phyloP scores from a whole-genome alignment of 1,284 basidiomycete genomes.

The Apiotrichum sp. region DNA sequence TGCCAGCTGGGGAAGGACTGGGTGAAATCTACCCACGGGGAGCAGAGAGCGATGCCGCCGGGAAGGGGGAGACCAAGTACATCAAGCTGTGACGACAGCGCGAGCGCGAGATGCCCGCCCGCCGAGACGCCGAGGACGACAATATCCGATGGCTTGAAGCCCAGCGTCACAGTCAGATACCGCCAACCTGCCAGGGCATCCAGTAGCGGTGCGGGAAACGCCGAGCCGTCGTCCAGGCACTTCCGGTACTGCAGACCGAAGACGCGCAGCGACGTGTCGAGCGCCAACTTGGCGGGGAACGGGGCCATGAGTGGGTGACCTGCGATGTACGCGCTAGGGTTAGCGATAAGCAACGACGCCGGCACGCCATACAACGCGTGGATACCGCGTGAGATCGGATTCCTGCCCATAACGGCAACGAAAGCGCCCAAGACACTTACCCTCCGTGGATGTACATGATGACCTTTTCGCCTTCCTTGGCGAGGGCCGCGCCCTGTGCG shows the following conservation, averaged over 20 bases:
- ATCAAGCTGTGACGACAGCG: constrained; percentile 25
- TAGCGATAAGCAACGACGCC: no score
- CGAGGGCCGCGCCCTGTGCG: constrained; percentile 3
- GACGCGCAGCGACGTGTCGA: constrained; percentile 6
- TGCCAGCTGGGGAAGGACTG: constrained; percentile 14
- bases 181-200: constrained; percentile 57
- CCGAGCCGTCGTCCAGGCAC: constrained; percentile 6
- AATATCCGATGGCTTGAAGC: constrained; percentile 52
- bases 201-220: constrained; percentile 58
- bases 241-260: constrained; percentile 26
- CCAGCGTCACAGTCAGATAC: constrained; percentile 51
- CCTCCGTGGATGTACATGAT: constrained; percentile 29
- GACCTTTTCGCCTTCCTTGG: constrained; percentile 16
- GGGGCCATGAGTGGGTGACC: constrained; percentile 24
- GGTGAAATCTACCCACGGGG: constrained; percentile 54
- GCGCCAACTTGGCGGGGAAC: constrained; percentile 15
- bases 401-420: no score
- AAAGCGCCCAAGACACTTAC: no score
- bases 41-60: constrained; percentile 52
- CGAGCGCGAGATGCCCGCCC: constrained; percentile 59
- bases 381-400: no score
- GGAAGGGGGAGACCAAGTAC: constrained; percentile 43
- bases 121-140: constrained; percentile 61
- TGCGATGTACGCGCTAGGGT: constrained; percentile 18
- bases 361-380: no score